Conservation (phyloP, 2,329 filamentous ascomycete genomes). For the Chaetomium sp. region DNA sequence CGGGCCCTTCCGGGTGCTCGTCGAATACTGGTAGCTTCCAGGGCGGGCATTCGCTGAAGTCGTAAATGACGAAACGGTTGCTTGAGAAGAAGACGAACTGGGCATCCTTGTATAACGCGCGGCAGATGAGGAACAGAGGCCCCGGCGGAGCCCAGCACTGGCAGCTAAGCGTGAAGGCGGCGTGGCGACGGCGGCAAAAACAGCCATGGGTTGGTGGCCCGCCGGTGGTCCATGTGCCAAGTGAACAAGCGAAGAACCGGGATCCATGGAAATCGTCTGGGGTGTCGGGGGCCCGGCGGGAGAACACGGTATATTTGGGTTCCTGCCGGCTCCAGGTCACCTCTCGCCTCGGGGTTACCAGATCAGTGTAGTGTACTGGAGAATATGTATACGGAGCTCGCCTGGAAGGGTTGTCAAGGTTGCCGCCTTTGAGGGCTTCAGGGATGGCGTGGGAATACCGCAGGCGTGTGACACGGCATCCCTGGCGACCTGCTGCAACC, state of each 20-base stretch:
- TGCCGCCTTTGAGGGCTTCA: background rate
- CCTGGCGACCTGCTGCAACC: background rate
- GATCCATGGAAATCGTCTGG: background rate
- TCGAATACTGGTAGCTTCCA: too few relatives aligned
- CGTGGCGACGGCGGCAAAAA: constrained; percentile 16
- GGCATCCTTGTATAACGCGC: constrained; percentile 4
- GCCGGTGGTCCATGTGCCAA: too few relatives aligned
- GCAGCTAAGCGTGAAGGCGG: constrained; percentile 12
- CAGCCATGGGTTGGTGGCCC: background rate
- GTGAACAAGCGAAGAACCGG: background rate
- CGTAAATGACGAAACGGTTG: constrained; percentile 4
- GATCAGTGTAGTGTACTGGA: constrained; percentile 29
- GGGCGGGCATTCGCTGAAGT: background rate
- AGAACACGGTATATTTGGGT: background rate
- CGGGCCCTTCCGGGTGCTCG: background rate
- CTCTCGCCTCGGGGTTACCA: constrained; percentile 29
- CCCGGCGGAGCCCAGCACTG: constrained; percentile 6
- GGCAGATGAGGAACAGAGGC: constrained; percentile 15
- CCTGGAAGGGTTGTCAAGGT: background rate
- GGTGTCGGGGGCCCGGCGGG: background rate
- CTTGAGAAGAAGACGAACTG: constrained; percentile 23
- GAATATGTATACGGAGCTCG: constrained; percentile 26
- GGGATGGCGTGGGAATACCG: too few relatives aligned
- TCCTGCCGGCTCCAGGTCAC: constrained; percentile 21
- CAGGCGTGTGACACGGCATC: background rate